These are phyloP conservation scores for Alternaria rosae DNA, from an alignment of 2,329 filamentous ascomycete species.

Conservation along the genomic window DNA sequence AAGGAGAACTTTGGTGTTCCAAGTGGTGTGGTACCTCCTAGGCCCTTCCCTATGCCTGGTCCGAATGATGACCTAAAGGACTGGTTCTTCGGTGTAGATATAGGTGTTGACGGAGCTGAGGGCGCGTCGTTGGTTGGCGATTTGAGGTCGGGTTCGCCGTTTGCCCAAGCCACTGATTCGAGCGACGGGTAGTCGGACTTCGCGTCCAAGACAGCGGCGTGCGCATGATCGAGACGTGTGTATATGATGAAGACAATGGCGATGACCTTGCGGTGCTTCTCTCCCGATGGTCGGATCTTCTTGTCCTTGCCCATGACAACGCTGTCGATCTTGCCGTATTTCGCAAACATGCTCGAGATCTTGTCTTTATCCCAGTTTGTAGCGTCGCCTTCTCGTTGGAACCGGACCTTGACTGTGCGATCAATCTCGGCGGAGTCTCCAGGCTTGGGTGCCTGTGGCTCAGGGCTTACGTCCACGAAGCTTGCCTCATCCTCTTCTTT, in stretches of 20 bases:
- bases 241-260: conserved; percentile 65
- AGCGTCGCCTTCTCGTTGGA: conserved; percentile 57
- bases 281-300: conserved; percentile 57
- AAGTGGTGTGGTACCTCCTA: conserved; percentile 29
- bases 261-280: conserved; percentile 60
- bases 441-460: conserved; percentile 24
- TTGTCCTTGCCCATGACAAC: conserved; percentile 64
- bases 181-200: conserved; percentile 57
- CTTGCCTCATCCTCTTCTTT: conserved; percentile 55
- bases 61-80: conserved; percentile 39
- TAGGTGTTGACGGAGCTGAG: conserved; percentile 42
- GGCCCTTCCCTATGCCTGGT: conserved; percentile 23
- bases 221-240: conserved; percentile 64
- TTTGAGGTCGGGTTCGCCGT: conserved; percentile 59
- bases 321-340: conserved; percentile 66
- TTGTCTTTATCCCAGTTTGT: conserved; percentile 57
- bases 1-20: conserved; percentile 54
- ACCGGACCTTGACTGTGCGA: conserved; percentile 65
- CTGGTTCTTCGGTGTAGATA: conserved; percentile 33
- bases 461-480: conserved; percentile 33
- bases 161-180: conserved; percentile 64
- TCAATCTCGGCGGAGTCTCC: conserved; percentile 60
- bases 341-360: conserved; percentile 57
- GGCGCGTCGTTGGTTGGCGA: conserved; percentile 23
- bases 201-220: conserved; percentile 64